Evolutionary conservation across 805 yeast genomes (phyloP).

Genomic region (Kuraishia cidri): DNA sequence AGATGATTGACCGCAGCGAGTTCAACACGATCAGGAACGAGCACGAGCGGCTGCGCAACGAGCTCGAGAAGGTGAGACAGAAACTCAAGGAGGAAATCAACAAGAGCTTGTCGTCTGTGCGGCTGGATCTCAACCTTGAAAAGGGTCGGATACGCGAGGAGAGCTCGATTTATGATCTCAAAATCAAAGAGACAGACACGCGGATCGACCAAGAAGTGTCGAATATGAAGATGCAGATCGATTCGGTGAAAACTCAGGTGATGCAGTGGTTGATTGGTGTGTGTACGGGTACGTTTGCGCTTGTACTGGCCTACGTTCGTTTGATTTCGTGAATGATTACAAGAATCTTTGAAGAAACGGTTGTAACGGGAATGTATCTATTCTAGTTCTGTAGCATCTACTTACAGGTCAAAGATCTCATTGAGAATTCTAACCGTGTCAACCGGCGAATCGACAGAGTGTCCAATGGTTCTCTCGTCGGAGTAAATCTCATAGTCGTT

Average conservation of each 20-base stretch:
- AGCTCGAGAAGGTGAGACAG: slow-evolving; percentile 79
- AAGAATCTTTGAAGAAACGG: no score
- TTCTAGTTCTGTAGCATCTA: no score
- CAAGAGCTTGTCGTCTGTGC: slow-evolving; percentile 81
- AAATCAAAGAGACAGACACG: slow-evolving; percentile 91
- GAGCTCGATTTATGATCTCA: slow-evolving; percentile 83
- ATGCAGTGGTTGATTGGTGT: slow-evolving; percentile 99
- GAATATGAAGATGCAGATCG: slow-evolving; percentile 92
- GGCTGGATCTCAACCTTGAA: slow-evolving; percentile 85
- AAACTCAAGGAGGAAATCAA: slow-evolving; percentile 86
- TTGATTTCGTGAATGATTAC: slow-evolving; percentile 46
- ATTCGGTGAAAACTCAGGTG: slow-evolving; percentile 91
- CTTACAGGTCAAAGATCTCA: slow-evolving; percentile 62
- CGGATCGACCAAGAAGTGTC: slow-evolving; percentile 93
- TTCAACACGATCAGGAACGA: slow-evolving; percentile 76
- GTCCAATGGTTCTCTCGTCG: slow-evolving; percentile 93
- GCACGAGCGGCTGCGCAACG: slow-evolving; percentile 76
- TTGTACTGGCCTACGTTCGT: slow-evolving; percentile 86
- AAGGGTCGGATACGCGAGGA: slow-evolving; percentile 96
- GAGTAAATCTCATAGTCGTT: slow-evolving; percentile 95
- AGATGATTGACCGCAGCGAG: slow-evolving; percentile 80
- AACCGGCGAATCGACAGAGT: slow-evolving; percentile 80
- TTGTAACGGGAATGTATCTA: no score
- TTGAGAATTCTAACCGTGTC: slow-evolving; percentile 84
- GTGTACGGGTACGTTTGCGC: slow-evolving; percentile 95